A percentile compares a stretch with the other conserved stretches of the same genome.
phyloP scores from a whole-genome alignment of 768 basidiomycete species.

The Phaeotremella fagi region DNA sequence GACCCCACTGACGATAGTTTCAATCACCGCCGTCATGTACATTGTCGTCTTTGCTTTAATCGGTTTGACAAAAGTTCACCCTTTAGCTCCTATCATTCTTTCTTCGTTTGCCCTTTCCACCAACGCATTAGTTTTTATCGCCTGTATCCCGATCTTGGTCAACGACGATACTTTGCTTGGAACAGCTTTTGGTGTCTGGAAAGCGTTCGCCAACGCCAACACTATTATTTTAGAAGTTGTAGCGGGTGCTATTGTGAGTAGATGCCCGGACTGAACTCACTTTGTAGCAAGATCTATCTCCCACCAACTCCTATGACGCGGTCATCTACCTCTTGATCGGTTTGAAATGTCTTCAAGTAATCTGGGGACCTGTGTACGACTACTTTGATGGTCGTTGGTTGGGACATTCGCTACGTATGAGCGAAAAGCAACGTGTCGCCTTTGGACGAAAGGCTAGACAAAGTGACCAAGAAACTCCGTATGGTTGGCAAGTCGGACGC shows the following conservation, averaged over 20 bases:
- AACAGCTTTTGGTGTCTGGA: constrained; percentile 45
- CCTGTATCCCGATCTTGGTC: constrained; percentile 38
- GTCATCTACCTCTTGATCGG: constrained; percentile 45
- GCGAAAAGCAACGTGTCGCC: constrained; percentile 23
- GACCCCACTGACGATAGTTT: constrained; percentile 10
- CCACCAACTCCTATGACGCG: constrained; percentile 29
- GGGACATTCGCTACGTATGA: constrained; percentile 28
- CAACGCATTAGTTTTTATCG: constrained; percentile 43
- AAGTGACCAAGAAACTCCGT: constrained; percentile 3
- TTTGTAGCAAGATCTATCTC: constrained; percentile 36
- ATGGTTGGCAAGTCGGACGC: constrained; percentile 25
- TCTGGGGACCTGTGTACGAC: constrained; percentile 32
- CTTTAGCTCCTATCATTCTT: constrained; percentile 41
- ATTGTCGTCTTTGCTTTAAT: constrained; percentile 42
- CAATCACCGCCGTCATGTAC: constrained; percentile 39
- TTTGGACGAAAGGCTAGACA: constrained; percentile 4
- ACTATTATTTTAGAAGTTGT: constrained; percentile 38
- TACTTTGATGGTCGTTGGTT: constrained; percentile 35
- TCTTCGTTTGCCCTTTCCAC: constrained; percentile 33
- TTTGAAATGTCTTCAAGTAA: constrained; percentile 33
- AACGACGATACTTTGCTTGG: constrained; percentile 37
- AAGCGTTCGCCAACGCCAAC: constrained; percentile 37
- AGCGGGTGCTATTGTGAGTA: constrained; percentile 37
- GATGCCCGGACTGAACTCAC: background rate
- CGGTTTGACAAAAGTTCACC: constrained; percentile 40